Percentiles rank a stretch among this genome's conserved stretches.
These are phyloP conservation scores for Pseudozyma tsukubaensis DNA, from an alignment of 1,284 basidiomycete genomes.

Conservation along the genomic window DNA sequence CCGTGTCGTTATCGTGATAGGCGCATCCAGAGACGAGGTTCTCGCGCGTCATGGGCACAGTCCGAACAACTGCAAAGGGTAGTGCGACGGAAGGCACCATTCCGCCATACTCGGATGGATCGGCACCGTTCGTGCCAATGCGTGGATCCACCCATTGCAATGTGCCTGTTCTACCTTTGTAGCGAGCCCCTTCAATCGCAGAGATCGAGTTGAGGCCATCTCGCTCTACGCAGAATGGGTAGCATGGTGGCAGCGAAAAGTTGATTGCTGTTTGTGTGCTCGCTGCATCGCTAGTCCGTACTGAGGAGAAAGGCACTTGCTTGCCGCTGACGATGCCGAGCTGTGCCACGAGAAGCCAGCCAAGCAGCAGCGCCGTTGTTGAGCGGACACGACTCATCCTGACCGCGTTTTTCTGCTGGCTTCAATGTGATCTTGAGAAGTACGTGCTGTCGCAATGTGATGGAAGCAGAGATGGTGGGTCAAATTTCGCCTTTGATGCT, in stretches of 20 bases:
- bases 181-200: constrained; percentile 18
- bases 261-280: too few relatives aligned
- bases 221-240: constrained; percentile 26
- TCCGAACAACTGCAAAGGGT: constrained; percentile 45
- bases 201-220: constrained; percentile 1
- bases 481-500: too few relatives aligned
- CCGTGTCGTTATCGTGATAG: constrained; percentile 50
- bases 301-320: constrained; percentile 19
- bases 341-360: neutral
- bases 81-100: constrained; percentile 42
- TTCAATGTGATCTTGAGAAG: too few relatives aligned
- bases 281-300: neutral
- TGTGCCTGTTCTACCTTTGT: constrained; percentile 17
- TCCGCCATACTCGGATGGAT: constrained; percentile 50
- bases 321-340: neutral
- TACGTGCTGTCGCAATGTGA: too few relatives aligned
- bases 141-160: constrained; percentile 47
- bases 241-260: constrained; percentile 10
- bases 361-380: neutral
- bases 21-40: constrained; percentile 43
- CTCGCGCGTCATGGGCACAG: constrained; percentile 42
- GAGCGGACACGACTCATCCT: too few relatives aligned
- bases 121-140: constrained; percentile 55
- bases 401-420: too few relatives aligned
- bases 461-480: too few relatives aligned